phyloP scores from a whole-genome alignment of 805 yeast genomes.

The Candida ovalis region DNA sequence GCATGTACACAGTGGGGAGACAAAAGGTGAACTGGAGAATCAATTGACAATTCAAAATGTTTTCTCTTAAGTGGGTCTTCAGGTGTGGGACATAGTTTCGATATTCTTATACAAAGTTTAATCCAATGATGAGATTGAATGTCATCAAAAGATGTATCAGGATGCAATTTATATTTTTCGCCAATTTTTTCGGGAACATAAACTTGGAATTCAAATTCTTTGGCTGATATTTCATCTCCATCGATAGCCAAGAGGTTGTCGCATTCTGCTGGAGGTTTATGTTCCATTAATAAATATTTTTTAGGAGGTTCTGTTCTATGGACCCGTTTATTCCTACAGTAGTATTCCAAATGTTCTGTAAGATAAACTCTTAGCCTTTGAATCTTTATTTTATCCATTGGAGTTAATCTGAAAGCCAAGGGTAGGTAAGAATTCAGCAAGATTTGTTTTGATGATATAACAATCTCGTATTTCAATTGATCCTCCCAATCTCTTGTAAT shows the following conservation, averaged over 20 bases:
- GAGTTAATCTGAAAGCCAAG: conserved; percentile 76
- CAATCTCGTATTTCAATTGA: conserved; percentile 82
- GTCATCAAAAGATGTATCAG: conserved; percentile 76
- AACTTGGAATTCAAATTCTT: conserved; percentile 84
- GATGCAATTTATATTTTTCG: conserved; percentile 60
- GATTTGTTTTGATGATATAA: conserved; percentile 85
- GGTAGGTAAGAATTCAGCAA: conserved; percentile 83
- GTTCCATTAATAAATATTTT: conserved; percentile 77
- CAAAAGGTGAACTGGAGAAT: conserved; percentile 85
- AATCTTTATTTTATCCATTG: conserved; percentile 79
- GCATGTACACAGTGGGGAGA: conserved; percentile 78
- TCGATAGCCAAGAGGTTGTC: conserved; percentile 45
- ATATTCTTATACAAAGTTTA: conserved; percentile 78
- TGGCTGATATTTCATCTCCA: conserved; percentile 55
- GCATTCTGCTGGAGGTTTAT: conserved; percentile 53
- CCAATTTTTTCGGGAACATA: conserved; percentile 70
- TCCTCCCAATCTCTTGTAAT: conserved; percentile 93
- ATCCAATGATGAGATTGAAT: conserved; percentile 96
- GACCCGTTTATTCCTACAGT: conserved; percentile 77
- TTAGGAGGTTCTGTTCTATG: conserved; percentile 90
- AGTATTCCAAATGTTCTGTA: conserved; percentile 89
- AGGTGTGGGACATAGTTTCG: conserved; percentile 55
- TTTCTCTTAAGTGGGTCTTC: conserved; percentile 55
- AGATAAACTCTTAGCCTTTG: conserved; percentile 83
- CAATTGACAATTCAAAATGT: conserved; percentile 92